These are phyloP conservation scores for Abelmoschus esculentus DNA, from an alignment of 345 rosid species.

Conservation along the genomic window DNA sequence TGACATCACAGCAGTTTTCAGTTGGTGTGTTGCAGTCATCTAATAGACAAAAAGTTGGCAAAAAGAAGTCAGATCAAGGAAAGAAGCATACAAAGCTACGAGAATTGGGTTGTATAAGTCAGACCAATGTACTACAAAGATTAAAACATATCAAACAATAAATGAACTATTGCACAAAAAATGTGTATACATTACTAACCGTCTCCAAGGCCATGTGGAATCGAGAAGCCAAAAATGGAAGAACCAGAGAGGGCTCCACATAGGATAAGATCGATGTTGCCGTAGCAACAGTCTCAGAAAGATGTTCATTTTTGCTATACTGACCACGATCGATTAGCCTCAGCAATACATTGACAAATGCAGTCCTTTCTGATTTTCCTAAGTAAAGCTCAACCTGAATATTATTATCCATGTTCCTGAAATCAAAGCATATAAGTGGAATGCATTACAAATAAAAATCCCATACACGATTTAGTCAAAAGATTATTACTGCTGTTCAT, in stretches of 20 bases:
- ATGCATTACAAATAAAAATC: slow-evolving; percentile 19
- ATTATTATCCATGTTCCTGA: slow-evolving; percentile 41
- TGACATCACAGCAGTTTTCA: slow-evolving; percentile 93
- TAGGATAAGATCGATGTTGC: slow-evolving; percentile 87
- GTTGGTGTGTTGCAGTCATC: slow-evolving; percentile 99
- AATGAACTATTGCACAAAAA: slow-evolving; percentile 1
- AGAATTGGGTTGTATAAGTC: neutral
- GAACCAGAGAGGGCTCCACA: slow-evolving; percentile 92
- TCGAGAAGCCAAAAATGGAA: slow-evolving; percentile 90
- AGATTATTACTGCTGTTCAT: slow-evolving; percentile 72
- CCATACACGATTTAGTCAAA: slow-evolving; percentile 11
- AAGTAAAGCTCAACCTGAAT: slow-evolving; percentile 37
- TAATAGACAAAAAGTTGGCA: slow-evolving; percentile 50
- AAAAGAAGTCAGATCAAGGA: slow-evolving; percentile 27
- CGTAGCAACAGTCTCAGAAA: slow-evolving; percentile 95
- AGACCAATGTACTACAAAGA: neutral
- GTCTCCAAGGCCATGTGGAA: slow-evolving; percentile 97
- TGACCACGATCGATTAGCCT: slow-evolving; percentile 96
- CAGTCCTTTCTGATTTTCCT: slow-evolving; percentile 62
- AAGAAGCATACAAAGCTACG: slow-evolving; percentile 10
- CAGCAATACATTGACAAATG: slow-evolving; percentile 65
- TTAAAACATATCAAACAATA: neutral
- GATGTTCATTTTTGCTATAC: slow-evolving; percentile 95
- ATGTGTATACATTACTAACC: slow-evolving; percentile 45
- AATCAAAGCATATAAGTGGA: slow-evolving; percentile 22